These are phyloP conservation scores for Ogataea wickerhamii DNA, from an alignment of 805 yeast genomes.

Conservation along the genomic window DNA sequence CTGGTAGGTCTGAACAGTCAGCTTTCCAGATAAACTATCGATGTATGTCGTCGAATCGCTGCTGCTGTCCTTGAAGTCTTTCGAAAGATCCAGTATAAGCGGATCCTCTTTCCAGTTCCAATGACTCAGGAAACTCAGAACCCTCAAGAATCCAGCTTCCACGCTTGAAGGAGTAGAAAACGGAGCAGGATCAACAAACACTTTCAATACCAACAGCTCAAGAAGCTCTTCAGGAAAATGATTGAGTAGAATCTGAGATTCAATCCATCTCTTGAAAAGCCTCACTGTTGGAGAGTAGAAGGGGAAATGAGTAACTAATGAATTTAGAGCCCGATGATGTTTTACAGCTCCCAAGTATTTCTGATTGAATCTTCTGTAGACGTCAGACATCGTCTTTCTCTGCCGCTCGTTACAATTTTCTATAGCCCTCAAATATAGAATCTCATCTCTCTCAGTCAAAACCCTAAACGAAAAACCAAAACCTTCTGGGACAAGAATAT, in stretches of 20 bases:
- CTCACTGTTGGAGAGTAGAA: constrained; percentile 78
- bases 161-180: constrained; percentile 75
- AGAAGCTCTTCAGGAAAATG: constrained; percentile 76
- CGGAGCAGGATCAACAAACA: constrained; percentile 87
- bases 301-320: constrained; percentile 67
- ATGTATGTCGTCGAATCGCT: constrained; percentile 24
- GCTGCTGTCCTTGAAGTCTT: constrained; percentile 34
- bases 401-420: constrained; percentile 59
- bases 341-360: constrained; percentile 64
- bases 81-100: constrained; percentile 71
- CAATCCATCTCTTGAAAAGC: constrained; percentile 85
- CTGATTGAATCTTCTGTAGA: constrained; percentile 62
- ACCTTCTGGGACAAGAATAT: constrained; percentile 83
- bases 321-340: constrained; percentile 76
- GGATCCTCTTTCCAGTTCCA: constrained; percentile 98
- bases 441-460: constrained; percentile 79
- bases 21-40: constrained; percentile 53
- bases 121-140: constrained; percentile 60
- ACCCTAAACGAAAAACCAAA: constrained; percentile 78
- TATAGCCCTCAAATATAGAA: constrained; percentile 67
- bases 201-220: constrained; percentile 78
- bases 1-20: constrained; percentile 61
- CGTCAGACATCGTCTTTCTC: constrained; percentile 54
- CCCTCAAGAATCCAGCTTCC: constrained; percentile 75
- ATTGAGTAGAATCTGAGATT: constrained; percentile 67